Base-by-base conservation (phyloP, 116 monocot species). In the Dioscorea cayenensis region DNA sequence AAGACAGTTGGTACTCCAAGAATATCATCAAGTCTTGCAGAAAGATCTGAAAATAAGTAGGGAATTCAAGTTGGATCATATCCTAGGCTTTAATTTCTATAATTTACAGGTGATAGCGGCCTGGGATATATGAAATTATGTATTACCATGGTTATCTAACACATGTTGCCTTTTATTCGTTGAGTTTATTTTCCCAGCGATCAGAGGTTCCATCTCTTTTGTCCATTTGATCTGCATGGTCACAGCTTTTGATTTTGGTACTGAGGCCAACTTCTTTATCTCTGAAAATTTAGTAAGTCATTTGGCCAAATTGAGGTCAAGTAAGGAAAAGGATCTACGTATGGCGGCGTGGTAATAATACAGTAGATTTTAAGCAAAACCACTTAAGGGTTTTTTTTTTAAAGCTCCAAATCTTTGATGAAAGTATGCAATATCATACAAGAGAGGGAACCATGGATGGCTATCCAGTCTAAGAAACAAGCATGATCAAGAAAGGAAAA, bases 11-110 rank as follows among this genome's bases (percentile, higher is more conserved):
- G 11, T 28, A 77, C 51, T 52, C 72, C 78, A 55, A 72, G 67
- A 19, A 75, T 69, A 28, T 75, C 75, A 71, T 78, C 83, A 5
- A 71, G 71, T 22, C 70, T 70, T 16, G 67, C n/a, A 11, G 69
- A 67, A 21, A 64, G 37, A 14, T 63, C 83, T 83, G 71, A 63
- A 70, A 62, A 60, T 21, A 8, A 49, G 36, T 3, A 52, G 52
- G 52, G 18, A 52, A 3, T 52, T 4, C 3, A 52, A 37, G 28
- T 14, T 0, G n/a, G 14, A 1, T 61, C 20, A 61, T 61, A 1
- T 6, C 23, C 23, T 22, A 4, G 12, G 10, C 4, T 65, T 65
- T 28, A 65, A 14, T 32, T 65, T 32, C 14, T 32, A 29, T 28
- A 28, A 14, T 4, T 28, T 4, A 2, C 27, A 32, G 14, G 28